Percentiles rank a stretch among this genome's conserved stretches.
These are phyloP conservation scores for Astrothelium subdiscretum DNA, from an alignment of 495 filamentous ascomycete genomes.

Conservation along the genomic window DNA sequence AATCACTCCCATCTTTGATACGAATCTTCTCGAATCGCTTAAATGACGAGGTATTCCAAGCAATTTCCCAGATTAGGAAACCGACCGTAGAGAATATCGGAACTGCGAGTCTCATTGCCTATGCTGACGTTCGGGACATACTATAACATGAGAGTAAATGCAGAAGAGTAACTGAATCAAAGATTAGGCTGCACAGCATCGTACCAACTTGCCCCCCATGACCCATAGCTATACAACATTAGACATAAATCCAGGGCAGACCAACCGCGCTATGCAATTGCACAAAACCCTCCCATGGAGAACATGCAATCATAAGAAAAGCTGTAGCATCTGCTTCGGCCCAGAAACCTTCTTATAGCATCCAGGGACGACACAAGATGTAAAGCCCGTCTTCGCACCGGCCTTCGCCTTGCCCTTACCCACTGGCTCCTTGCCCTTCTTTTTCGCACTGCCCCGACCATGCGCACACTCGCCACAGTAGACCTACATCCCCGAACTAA, in stretches of 20 bases:
- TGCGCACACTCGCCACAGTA: conserved; percentile 60
- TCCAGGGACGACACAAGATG: conserved; percentile 26
- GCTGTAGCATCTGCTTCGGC: conserved; percentile 24
- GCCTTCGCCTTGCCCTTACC: conserved; percentile 13
- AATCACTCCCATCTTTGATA: too few relatives aligned
- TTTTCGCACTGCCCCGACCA: conserved; percentile 28
- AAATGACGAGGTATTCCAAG: too few relatives aligned
- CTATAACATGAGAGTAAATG: too few relatives aligned
- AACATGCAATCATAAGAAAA: conserved; percentile 21
- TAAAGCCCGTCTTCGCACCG: not conserved
- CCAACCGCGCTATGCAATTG: not conserved
- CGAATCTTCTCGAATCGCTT: too few relatives aligned
- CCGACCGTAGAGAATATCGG: too few relatives aligned
- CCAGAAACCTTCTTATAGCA: conserved; percentile 19
- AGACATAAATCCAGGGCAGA: not conserved
- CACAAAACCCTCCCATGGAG: not conserved
- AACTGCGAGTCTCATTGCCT: too few relatives aligned
- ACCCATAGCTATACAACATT: not conserved
- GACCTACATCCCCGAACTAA: conserved; percentile 37
- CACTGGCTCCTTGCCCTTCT: conserved; percentile 19
- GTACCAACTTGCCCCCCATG: not conserved
- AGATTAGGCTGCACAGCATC: not conserved
- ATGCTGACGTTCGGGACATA: too few relatives aligned
- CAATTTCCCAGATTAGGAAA: too few relatives aligned
- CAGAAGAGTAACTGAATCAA: too few relatives aligned